Conservation (phyloP, 805 yeast species). For the Torulaspora gathmanii region DNA sequence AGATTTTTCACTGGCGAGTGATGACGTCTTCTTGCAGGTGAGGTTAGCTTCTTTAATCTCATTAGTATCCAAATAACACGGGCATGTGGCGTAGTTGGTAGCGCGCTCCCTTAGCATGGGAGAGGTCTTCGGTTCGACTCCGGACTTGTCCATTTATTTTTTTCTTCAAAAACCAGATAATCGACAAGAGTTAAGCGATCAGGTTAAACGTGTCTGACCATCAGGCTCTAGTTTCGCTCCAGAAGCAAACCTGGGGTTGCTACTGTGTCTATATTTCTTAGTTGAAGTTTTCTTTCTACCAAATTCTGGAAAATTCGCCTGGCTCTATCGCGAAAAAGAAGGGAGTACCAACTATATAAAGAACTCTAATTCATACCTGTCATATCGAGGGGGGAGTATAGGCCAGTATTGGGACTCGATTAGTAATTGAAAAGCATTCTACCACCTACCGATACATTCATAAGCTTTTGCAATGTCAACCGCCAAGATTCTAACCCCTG, state of each 20-base stretch:
- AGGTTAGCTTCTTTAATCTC: no score
- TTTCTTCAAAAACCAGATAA: background rate
- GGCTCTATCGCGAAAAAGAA: conserved; percentile 5
- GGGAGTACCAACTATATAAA: conserved; percentile 6
- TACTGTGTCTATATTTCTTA: background rate
- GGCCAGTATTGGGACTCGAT: no score
- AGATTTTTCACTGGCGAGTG: no score
- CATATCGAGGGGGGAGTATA: no score
- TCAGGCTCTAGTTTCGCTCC: background rate
- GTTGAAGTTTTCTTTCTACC: background rate
- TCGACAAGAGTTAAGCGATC: background rate
- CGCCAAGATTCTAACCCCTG: conserved; percentile 34
- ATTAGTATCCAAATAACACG: conserved; percentile 20
- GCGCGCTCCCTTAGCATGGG: conserved; percentile 81
- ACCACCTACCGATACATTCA: background rate
- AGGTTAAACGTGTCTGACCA: background rate
- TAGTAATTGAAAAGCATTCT: background rate
- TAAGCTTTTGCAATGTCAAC: conserved; percentile 1
- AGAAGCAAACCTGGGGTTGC: no score
- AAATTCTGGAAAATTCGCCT: conserved; percentile 10
- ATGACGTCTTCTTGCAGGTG: no score
- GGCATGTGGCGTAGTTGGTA: conserved; percentile 84
- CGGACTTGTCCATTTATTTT: conserved; percentile 61
- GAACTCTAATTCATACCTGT: background rate
- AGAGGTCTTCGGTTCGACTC: conserved; percentile 79